Conservation (phyloP, 179 eudicot genomes). For the Corrigiola litoralis region DNA sequence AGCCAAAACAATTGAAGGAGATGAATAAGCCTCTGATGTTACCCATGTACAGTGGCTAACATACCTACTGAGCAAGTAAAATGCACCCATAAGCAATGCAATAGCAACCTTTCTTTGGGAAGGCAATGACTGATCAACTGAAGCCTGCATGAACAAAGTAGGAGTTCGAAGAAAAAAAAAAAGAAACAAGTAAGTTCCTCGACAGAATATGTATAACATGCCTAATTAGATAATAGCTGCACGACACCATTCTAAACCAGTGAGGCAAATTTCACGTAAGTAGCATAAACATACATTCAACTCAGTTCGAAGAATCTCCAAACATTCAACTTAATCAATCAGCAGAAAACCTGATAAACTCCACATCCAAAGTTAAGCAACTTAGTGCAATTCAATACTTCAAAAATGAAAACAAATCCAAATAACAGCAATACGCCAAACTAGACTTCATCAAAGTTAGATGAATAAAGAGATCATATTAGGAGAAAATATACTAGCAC, state of each 20-base stretch:
- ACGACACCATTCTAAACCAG: neutral
- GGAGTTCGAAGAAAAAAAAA: neutral
- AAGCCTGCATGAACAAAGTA: conserved; percentile 51
- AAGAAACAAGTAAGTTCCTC: neutral
- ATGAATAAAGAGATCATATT: neutral
- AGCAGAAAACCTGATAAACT: neutral
- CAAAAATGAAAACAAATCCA: neutral
- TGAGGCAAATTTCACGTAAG: too few relatives aligned
- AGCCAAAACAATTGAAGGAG: conserved; percentile 94
- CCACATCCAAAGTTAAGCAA: neutral
- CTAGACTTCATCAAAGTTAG: neutral
- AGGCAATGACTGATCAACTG: conserved; percentile 78
- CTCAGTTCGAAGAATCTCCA: too few relatives aligned
- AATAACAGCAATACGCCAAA: neutral
- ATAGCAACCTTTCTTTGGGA: conserved; percentile 68
- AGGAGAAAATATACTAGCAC: too few relatives aligned
- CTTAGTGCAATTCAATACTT: neutral
- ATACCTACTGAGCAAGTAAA: conserved; percentile 84
- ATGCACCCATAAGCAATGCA: conserved; percentile 74
- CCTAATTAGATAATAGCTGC: neutral
- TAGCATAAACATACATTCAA: too few relatives aligned
- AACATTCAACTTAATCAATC: too few relatives aligned
- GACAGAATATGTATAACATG: neutral
- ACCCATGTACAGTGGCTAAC: conserved; percentile 97
- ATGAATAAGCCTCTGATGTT: conserved; percentile 97